Conservation (phyloP, 495 filamentous ascomycete genomes). For the Xylaria telfairii region DNA sequence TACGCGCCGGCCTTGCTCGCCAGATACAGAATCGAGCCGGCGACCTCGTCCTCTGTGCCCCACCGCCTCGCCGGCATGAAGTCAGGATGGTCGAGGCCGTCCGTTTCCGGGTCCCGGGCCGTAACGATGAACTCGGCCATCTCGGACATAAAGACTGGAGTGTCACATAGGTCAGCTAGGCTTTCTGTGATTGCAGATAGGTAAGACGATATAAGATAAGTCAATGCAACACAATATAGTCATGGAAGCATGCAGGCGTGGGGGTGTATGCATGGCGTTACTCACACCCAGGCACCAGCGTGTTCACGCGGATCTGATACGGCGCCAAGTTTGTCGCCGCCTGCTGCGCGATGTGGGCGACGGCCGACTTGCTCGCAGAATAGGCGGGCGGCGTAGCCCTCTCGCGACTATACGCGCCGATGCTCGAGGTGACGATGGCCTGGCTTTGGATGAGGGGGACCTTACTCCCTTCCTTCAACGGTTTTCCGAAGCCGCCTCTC, state of each 20-base stretch:
- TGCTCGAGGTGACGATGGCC: constrained; percentile 59
- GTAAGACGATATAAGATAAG: not conserved
- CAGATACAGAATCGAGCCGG: constrained; percentile 52
- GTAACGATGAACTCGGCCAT: constrained; percentile 52
- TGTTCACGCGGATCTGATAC: constrained; percentile 62
- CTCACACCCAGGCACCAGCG: constrained; percentile 62
- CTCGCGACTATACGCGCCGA: constrained; percentile 59
- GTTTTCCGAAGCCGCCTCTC: constrained; percentile 40
- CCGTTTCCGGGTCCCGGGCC: constrained; percentile 50
- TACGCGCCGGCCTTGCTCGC: constrained; percentile 63
- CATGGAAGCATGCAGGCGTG: not conserved
- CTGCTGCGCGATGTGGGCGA: constrained; percentile 60
- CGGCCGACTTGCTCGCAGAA: constrained; percentile 58
- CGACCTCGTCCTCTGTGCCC: constrained; percentile 65
- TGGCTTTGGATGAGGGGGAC: constrained; percentile 57
- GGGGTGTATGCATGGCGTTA: constrained; percentile 17
- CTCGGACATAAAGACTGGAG: constrained; percentile 61
- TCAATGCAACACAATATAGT: not conserved
- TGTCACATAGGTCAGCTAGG: not conserved
- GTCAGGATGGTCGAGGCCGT: constrained; percentile 31
- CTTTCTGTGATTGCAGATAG: too few species aligned
- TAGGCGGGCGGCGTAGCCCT: constrained; percentile 56
- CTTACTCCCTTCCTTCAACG: constrained; percentile 26
- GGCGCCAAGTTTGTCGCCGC: constrained; percentile 52
- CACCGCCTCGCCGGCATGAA: constrained; percentile 59